Conservation (phyloP, 176 grass and related monocot species). For the Cenchrus americanus region DNA sequence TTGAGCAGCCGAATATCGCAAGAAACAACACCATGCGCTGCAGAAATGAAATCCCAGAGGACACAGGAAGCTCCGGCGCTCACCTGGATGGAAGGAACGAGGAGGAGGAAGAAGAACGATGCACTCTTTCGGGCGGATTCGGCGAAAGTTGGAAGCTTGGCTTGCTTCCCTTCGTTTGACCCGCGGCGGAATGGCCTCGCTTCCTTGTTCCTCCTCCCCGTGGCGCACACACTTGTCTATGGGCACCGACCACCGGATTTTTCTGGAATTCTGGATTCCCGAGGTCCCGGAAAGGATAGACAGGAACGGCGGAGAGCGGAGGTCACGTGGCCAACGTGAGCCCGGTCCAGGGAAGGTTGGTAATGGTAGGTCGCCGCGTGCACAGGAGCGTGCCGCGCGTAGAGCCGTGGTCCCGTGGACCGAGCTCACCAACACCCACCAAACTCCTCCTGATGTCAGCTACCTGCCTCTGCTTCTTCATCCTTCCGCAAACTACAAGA, state of each 20-base stretch:
- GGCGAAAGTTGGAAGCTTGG: constrained; percentile 5
- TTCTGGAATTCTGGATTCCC: constrained; percentile 39
- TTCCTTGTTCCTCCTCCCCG: constrained; percentile 1
- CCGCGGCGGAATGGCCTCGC: constrained; percentile 10
- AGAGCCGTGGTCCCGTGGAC: background rate
- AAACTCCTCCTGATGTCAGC: background rate
- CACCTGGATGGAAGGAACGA: background rate
- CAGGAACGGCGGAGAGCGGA: background rate
- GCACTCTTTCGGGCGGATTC: constrained; percentile 10
- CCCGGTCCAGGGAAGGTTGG: constrained; percentile 9
- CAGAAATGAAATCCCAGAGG: background rate
- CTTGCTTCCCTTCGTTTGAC: constrained; percentile 27
- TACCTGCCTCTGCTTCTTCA: background rate
- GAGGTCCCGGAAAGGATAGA: constrained; percentile 7
- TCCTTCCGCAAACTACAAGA: background rate
- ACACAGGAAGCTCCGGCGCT: background rate
- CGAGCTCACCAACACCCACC: constrained; percentile 19
- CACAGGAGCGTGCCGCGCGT: background rate
- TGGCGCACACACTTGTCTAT: background rate
- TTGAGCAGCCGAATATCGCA: background rate
- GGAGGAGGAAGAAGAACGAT: background rate
- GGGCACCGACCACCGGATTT: constrained; percentile 44
- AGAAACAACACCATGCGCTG: constrained; percentile 13
- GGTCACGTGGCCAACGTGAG: constrained; percentile 27
- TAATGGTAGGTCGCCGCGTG: background rate